Evolutionary conservation across 2,329 filamentous ascomycete genomes (phyloP).

Genomic region (Zelopaecilomyces penicillatus): DNA sequence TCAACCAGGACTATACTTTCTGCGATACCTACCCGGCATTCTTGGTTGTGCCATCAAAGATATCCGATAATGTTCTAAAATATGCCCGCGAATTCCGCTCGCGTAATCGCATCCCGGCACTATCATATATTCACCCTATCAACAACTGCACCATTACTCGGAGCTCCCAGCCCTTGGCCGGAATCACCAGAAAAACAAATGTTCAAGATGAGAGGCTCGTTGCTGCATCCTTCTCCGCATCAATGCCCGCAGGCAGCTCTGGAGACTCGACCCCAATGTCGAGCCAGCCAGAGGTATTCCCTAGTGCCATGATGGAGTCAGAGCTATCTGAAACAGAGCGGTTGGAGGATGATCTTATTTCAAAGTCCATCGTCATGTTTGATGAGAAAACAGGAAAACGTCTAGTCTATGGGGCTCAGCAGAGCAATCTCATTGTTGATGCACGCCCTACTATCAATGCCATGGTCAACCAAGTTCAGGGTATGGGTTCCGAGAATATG

Average conservation of each 20-base stretch:
- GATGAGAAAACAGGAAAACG: slow-evolving; percentile 54
- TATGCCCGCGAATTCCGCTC: slow-evolving; percentile 88
- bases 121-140: slow-evolving; percentile 91
- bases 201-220: slow-evolving; percentile 94
- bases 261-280: slow-evolving; percentile 26
- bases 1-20: slow-evolving; percentile 85
- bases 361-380: slow-evolving; percentile 29
- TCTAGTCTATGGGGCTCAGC: slow-evolving; percentile 80
- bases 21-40: slow-evolving; percentile 86
- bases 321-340: slow-evolving; percentile 56
- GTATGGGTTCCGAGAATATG: slow-evolving; percentile 95
- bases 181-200: slow-evolving; percentile 78
- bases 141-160: slow-evolving; percentile 97
- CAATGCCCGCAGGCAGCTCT: slow-evolving; percentile 21
- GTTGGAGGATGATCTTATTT: slow-evolving; percentile 60
- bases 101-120: slow-evolving; percentile 73
- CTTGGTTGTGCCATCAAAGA: slow-evolving; percentile 74
- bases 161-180: slow-evolving; percentile 85
- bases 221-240: slow-evolving; percentile 69
- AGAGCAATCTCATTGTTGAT: slow-evolving; percentile 91
- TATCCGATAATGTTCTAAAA: slow-evolving; percentile 95
- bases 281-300: slow-evolving; percentile 44
- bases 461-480: slow-evolving; percentile 85
- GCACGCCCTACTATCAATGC: slow-evolving; percentile 91
- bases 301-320: slow-evolving; percentile 28